Conservation (phyloP, 2,329 filamentous ascomycete species). For the Aspergillus viridinutans region DNA sequence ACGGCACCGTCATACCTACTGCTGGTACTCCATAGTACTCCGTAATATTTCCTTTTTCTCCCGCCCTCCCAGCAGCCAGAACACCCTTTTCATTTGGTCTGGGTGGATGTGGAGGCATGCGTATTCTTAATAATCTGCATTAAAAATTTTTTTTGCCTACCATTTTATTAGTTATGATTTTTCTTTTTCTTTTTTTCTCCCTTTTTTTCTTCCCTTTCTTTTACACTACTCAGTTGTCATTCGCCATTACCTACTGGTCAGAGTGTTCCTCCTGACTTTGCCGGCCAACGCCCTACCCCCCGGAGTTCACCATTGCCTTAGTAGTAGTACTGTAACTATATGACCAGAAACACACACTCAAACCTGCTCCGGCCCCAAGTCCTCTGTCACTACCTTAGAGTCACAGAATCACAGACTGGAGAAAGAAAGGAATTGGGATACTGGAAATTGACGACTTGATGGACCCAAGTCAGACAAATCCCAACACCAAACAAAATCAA, state of each 20-base stretch:
- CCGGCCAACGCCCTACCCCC: background rate
- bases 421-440: background rate
- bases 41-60: too few species aligned
- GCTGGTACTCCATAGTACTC: background rate
- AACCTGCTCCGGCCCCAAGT: background rate
- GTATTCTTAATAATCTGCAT: background rate
- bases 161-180: constrained; percentile 4
- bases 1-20: background rate
- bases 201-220: constrained; percentile 9
- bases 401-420: background rate
- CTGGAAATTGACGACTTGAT: background rate
- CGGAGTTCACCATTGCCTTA: background rate
- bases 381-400: background rate
- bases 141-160: background rate
- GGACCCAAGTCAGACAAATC: background rate
- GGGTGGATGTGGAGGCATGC: background rate
- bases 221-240: background rate
- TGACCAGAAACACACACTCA: background rate
- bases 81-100: background rate
- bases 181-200: constrained; percentile 5
- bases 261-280: background rate
- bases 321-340: background rate
- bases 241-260: background rate
- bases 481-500: background rate
- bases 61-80: background rate